These are phyloP conservation scores for Debaryomyces robertsiae DNA, from an alignment of 1,139 yeast species.

Conservation along the genomic window DNA sequence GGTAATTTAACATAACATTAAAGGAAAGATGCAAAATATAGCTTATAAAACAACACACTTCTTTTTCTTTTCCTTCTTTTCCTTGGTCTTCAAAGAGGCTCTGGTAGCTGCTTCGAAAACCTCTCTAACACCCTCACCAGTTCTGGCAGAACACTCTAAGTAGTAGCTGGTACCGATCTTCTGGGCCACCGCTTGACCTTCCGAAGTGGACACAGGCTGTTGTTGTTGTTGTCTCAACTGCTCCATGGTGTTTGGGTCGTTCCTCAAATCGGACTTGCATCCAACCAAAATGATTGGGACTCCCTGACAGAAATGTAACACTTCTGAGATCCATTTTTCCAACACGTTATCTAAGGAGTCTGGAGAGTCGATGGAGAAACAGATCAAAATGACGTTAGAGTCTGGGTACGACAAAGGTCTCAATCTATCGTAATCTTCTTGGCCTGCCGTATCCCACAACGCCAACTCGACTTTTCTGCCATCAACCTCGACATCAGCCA, in stretches of 20 bases:
- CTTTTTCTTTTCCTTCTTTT: constrained; percentile 57
- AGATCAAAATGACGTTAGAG: constrained; percentile 86
- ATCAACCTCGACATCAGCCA: constrained; percentile 90
- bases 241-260: constrained; percentile 76
- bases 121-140: constrained; percentile 88
- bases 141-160: constrained; percentile 92
- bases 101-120: constrained; percentile 93
- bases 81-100: constrained; percentile 72
- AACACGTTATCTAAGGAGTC: constrained; percentile 91
- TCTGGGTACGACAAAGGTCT: constrained; percentile 94
- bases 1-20: constrained; percentile 7
- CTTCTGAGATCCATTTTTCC: constrained; percentile 95
- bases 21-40: constrained; percentile 5
- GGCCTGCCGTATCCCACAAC: constrained; percentile 98
- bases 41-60: constrained; percentile 60
- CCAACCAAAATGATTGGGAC: constrained; percentile 94
- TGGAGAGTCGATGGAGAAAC: constrained; percentile 90
- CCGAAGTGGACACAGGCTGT: constrained; percentile 73
- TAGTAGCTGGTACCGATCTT: constrained; percentile 86
- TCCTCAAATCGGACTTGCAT: constrained; percentile 87
- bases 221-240: constrained; percentile 73
- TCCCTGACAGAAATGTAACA: constrained; percentile 91
- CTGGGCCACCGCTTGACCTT: constrained; percentile 84
- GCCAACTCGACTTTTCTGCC: constrained; percentile 95
- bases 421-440: constrained; percentile 94